phyloP scores from a whole-genome alignment of 768 basidiomycete genomes.

The Omphalotus guepiniiformis region DNA sequence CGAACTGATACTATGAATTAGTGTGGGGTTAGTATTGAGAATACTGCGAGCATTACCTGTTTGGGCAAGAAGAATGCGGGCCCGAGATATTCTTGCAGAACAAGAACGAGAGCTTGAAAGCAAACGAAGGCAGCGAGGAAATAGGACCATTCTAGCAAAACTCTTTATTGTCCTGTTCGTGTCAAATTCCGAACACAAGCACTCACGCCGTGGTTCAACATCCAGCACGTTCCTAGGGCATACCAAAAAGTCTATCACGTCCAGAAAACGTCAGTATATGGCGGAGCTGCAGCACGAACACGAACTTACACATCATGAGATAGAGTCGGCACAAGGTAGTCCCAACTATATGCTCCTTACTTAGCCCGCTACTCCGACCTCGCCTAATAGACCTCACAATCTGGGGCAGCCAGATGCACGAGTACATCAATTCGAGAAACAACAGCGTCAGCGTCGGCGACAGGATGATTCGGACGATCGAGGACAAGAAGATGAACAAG shows the following conservation, averaged over 20 bases:
- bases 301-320: constrained; percentile 66
- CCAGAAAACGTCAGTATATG: constrained; percentile 6
- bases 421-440: constrained; percentile 67
- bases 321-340: constrained; percentile 69
- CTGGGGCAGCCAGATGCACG: constrained; percentile 82
- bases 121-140: constrained; percentile 54
- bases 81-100: constrained; percentile 73
- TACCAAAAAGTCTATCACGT: constrained; percentile 65
- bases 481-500: constrained; percentile 62
- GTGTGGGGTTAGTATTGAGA: background rate
- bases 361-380: constrained; percentile 65
- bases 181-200: constrained; percentile 6
- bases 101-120: constrained; percentile 57
- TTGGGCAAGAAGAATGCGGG: constrained; percentile 81
- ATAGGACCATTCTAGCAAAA: constrained; percentile 57
- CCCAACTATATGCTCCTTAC: constrained; percentile 69
- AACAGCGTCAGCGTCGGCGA: constrained; percentile 61
- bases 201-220: constrained; percentile 66
- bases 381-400: constrained; percentile 72
- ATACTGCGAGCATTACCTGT: constrained; percentile 39
- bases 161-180: no score
- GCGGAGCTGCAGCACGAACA: background rate
- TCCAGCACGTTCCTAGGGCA: constrained; percentile 88
- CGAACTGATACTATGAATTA: no score
- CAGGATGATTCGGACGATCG: constrained; percentile 72